Base-by-base conservation (phyloP, 208 protist genomes). In the Trypanosoma avium region DNA sequence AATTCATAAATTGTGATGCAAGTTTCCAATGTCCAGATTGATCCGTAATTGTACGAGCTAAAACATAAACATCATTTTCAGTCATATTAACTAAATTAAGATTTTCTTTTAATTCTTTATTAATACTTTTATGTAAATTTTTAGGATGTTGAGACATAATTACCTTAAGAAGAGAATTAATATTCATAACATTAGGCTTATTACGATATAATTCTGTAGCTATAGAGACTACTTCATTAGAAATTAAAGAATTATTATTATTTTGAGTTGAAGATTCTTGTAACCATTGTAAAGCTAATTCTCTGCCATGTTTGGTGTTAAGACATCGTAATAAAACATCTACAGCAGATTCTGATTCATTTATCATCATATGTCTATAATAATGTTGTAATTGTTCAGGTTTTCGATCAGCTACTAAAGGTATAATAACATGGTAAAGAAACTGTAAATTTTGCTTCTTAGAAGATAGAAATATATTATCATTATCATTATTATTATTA, bases 381-480 rank as follows among this genome's bases (percentile, higher is more conserved):
- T 81, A 84, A n/a, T 24, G 22, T 10, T 65, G 29, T 17, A 82
- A 60, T 2, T 43, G 50, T 0, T 70, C 77, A 13, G 84, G 76
- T 24, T 77, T 62, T 50, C 83, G 70, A 35, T 81, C 75, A 15
- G 81, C 63, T 7, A 86, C 82, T 0, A 93, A 52, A 10, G 87
- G 87, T 10, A 90, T 62, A 33, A 93, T 84, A 35, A 90, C 81
- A 67, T 93, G 87, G 52, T 93, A 83, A 10, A 93, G 45, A 61
- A 85, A 84, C 24, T 81, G 76, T 15, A 93, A 69, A 17, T 36
- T 54, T n/a, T 43, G 43, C 42, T 49, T 49, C 19, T 17, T 54
- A 27, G 56, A 52, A 19, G 68, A 56, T 27, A 13, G 4, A 21
- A 30, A 19, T 29, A 4, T 12, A 42, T 10, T 19, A 13, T 47